Conservation (phyloP, 352 stramenopile species). For the Phytophthora macrochlamydospora region DNA sequence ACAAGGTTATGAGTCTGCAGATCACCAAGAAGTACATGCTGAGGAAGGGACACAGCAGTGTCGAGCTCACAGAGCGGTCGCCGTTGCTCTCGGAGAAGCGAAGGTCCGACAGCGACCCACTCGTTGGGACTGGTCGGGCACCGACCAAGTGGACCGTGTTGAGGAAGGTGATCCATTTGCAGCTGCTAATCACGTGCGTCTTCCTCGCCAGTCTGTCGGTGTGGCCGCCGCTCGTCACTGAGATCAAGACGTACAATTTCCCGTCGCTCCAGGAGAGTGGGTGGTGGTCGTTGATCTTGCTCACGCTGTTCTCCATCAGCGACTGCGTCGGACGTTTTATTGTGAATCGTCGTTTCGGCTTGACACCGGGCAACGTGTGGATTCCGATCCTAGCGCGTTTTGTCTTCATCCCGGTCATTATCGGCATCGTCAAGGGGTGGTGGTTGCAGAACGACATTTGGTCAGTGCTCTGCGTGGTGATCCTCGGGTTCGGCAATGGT, state of each 20-base stretch:
- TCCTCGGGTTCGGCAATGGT: slow-evolving; percentile 81
- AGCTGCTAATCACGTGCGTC: slow-evolving; percentile 72
- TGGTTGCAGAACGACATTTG: slow-evolving; percentile 76
- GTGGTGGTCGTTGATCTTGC: slow-evolving; percentile 85
- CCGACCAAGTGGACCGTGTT: slow-evolving; percentile 75
- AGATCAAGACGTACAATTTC: slow-evolving; percentile 85
- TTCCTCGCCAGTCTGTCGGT: slow-evolving; percentile 77
- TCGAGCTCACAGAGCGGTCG: slow-evolving; percentile 67
- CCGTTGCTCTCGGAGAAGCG: slow-evolving; percentile 42
- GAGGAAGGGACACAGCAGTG: slow-evolving; percentile 33
- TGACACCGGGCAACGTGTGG: slow-evolving; percentile 74
- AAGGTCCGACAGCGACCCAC: slow-evolving; percentile 24
- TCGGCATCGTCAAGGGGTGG: slow-evolving; percentile 70
- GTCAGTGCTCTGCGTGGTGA: slow-evolving; percentile 68
- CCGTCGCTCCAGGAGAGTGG: slow-evolving; percentile 64
- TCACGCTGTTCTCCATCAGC: slow-evolving; percentile 77
- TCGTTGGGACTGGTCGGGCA: slow-evolving; percentile 13
- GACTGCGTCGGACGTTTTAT: slow-evolving; percentile 79
- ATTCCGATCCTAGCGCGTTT: slow-evolving; percentile 60
- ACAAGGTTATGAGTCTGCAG: slow-evolving; percentile 55
- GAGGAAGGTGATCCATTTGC: slow-evolving; percentile 65
- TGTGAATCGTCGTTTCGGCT: slow-evolving; percentile 63
- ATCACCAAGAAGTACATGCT: slow-evolving; percentile 65
- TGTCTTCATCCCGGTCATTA: slow-evolving; percentile 69
- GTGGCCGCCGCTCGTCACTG: slow-evolving; percentile 82